Conservation (phyloP, 2,329 filamentous ascomycete species). For the Fusarium pseudoanthophilum region DNA sequence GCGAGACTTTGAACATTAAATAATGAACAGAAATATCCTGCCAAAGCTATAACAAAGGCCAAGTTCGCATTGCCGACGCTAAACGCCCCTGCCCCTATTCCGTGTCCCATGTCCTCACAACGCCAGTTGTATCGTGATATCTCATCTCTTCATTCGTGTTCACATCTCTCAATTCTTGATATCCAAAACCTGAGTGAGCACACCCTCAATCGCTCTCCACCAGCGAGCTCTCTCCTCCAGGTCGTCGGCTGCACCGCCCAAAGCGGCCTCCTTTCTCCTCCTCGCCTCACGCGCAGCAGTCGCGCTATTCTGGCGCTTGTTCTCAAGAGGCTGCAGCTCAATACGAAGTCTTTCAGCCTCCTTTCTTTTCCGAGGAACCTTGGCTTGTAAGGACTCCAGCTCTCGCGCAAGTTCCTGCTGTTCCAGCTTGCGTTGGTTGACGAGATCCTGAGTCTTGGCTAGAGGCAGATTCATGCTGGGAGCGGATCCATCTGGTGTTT, state of each 20-base stretch:
- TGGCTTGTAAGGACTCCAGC: constrained; percentile 70
- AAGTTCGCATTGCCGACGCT: constrained; percentile 5
- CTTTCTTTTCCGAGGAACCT: constrained; percentile 72
- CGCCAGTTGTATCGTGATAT: constrained; percentile 10
- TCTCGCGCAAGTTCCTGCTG: constrained; percentile 69
- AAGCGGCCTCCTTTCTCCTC: constrained; percentile 72
- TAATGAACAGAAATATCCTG: background rate
- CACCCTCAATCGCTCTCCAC: constrained; percentile 75
- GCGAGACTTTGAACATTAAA: background rate
- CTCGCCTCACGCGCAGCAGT: constrained; percentile 77
- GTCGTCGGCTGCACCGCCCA: constrained; percentile 76
- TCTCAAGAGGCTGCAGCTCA: constrained; percentile 76
- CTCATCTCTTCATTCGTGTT: background rate
- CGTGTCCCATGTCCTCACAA: constrained; percentile 13
- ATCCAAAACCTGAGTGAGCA: constrained; percentile 71
- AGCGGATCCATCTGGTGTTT: constrained; percentile 46
- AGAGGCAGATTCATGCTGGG: constrained; percentile 66
- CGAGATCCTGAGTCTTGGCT: constrained; percentile 64
- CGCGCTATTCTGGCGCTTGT: constrained; percentile 71
- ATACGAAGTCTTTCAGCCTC: constrained; percentile 74
- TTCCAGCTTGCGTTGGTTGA: constrained; percentile 62
- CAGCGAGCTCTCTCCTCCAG: constrained; percentile 80
- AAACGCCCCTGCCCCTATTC: constrained; percentile 27
- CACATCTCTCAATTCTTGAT: constrained; percentile 53
- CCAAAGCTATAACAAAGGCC: background rate